Evolutionary conservation across 2,329 filamentous ascomycete species (phyloP).

Genomic region (Calycina herbarum): DNA sequence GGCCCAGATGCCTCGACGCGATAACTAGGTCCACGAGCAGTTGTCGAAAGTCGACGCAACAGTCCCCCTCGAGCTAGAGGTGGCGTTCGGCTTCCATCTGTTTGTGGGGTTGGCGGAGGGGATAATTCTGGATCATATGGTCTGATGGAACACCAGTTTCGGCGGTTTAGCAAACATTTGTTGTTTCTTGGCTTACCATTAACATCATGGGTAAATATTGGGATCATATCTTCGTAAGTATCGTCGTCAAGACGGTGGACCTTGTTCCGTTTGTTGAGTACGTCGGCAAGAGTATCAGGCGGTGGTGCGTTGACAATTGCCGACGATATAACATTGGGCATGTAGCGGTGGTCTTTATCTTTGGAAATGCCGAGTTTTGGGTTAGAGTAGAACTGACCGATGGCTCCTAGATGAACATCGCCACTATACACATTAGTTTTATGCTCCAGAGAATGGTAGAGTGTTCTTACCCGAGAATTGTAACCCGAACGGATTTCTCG

Average conservation of each 20-base stretch:
- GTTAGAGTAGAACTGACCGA: constrained; percentile 95
- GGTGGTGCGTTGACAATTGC: constrained; percentile 93
- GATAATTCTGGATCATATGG: constrained; percentile 78
- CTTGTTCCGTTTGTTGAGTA: constrained; percentile 92
- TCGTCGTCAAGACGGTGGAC: constrained; percentile 69
- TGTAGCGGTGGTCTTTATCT: constrained; percentile 91
- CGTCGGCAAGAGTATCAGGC: constrained; percentile 82
- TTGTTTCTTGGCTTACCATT: constrained; percentile 91
- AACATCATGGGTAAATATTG: constrained; percentile 85
- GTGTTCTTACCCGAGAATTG: constrained; percentile 67
- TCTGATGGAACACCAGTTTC: constrained; percentile 94
- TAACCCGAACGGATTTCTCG: constrained; percentile 88
- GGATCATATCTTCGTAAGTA: constrained; percentile 95
- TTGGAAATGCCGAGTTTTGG: constrained; percentile 78
- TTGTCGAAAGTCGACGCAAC: constrained; percentile 36
- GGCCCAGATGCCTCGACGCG: constrained; percentile 29
- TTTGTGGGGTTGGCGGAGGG: constrained; percentile 66
- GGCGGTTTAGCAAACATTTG: constrained; percentile 79
- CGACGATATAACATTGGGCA: constrained; percentile 92
- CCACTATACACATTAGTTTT: constrained; percentile 55
- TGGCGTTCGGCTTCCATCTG: constrained; percentile 44
- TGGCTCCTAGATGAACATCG: constrained; percentile 88
- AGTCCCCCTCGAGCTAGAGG: constrained; percentile 30
- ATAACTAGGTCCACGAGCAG: constrained; percentile 35
- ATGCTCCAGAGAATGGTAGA: neutral